Evolutionary conservation across 805 yeast genomes (phyloP), one percentile per base, ranked within the genome.

Genomic region (Candida sanyiensis): DNA sequence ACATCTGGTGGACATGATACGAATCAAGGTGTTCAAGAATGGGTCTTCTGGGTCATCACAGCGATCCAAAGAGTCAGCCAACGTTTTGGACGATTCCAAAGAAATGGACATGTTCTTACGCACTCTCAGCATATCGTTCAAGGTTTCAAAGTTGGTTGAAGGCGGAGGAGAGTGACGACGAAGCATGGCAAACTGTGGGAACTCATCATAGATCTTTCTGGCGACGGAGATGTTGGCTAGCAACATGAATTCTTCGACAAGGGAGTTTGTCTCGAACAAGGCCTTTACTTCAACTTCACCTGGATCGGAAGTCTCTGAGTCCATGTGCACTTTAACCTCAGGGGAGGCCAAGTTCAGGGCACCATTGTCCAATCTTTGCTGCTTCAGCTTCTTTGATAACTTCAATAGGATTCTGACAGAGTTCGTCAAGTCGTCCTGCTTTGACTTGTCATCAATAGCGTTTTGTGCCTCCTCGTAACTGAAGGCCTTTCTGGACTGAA

Each of bases 141-240:
- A 69, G 13, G 72, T 69, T 56, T 93, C 98, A 58, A 93, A 93
- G 51, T 89, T 90, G 2, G 96, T 80, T 1, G 88, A 78, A 17
- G 97, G 97, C 15, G 99, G 98, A n/a, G 96, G 75, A 8, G 89
- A 95, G 59, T 93, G 99, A 56, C 98, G 80, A 74, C 98, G 83
- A 44, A 93, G 67, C 97, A 93, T 87, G 7, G 99, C 98, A 4
- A 96, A 89, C 61, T 93, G 98, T 5, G 98, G 98, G 58, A 81
- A 89, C 3, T 95, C 81, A 36, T 87, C 94, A 62, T 78, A 86
- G 33, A 93, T 93, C 61, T 85, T 87, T 54, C 84, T 73, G 3
- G 98, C 98, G 18, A 93, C 99, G 6, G 95, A 82, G 38, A 90
- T 90, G 58, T 93, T 93, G 37, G 97, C 99, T 49, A 94, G 70